A percentile compares a stretch with the other conserved stretches of the same genome.
Evolutionary conservation across 805 yeast species (phyloP).

Genomic region (Pichia ethanolica): DNA sequence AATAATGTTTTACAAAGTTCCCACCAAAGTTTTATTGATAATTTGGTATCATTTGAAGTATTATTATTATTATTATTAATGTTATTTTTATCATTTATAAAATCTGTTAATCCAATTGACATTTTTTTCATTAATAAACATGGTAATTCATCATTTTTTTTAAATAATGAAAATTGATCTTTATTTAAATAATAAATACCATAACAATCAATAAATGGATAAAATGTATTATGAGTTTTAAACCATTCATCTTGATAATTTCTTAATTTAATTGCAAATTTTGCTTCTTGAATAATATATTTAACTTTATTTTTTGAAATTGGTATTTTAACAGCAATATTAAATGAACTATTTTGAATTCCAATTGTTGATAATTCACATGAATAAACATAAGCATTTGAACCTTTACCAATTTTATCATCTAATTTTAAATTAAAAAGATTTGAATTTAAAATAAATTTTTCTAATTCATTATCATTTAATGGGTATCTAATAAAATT

Average conservation of each 20-base stretch:
- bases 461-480: constrained; percentile 12
- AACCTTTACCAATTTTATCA: constrained; percentile 22
- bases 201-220: constrained; percentile 23
- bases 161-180: constrained; percentile 19
- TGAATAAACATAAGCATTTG: constrained; percentile 25
- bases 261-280: constrained; percentile 17
- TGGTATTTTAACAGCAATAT: constrained; percentile 27
- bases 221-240: constrained; percentile 4
- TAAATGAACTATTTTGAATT: constrained; percentile 2
- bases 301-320: constrained; percentile 18
- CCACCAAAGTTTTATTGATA: constrained; percentile 29
- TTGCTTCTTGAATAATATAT: constrained; percentile 22
- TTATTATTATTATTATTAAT: not conserved
- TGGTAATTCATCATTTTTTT: constrained; percentile 22
- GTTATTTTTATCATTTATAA: constrained; percentile 9
- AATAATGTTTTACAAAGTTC: constrained; percentile 23
- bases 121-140: constrained; percentile 23
- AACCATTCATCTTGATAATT: constrained; percentile 16
- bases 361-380: constrained; percentile 13
- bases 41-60: constrained; percentile 7
- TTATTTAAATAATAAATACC: constrained; percentile 24
- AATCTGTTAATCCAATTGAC: constrained; percentile 22
- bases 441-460: constrained; percentile 16
- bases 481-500: constrained; percentile 12
- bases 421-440: constrained; percentile 17